Evolutionary conservation across 495 filamentous ascomycete species (phyloP).

Genomic region (Hypoxylon trugodes): DNA sequence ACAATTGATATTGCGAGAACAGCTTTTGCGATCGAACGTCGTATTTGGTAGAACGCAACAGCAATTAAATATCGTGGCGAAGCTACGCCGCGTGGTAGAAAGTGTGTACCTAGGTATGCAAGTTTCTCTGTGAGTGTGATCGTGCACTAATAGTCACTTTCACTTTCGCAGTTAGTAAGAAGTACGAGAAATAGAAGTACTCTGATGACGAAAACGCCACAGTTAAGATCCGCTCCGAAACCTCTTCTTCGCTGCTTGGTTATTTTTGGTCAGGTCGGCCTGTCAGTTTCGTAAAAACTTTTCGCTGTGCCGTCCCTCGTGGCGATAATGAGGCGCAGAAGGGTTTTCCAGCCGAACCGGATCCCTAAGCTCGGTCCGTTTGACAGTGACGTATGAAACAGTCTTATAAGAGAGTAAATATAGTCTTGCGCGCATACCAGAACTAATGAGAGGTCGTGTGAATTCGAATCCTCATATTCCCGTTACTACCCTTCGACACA

Average conservation of each 20-base stretch:
- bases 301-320: constrained; percentile 35
- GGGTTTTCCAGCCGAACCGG: constrained; percentile 34
- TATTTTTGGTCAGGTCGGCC: constrained; percentile 36
- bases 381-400: constrained; percentile 19
- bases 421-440: not conserved
- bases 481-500: not conserved
- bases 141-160: not conserved
- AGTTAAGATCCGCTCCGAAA: constrained; percentile 13
- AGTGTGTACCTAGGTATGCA: not conserved
- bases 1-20: constrained; percentile 11
- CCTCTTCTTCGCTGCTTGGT: constrained; percentile 11
- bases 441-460: not conserved
- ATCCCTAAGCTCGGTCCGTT: constrained; percentile 38
- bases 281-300: constrained; percentile 1
- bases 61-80: constrained; percentile 11
- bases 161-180: not conserved
- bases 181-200: too few relatives aligned
- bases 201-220: constrained; percentile 10
- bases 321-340: constrained; percentile 24
- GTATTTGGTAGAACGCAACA: constrained; percentile 3
- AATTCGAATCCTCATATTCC: not conserved
- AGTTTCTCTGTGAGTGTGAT: not conserved
- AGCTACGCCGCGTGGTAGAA: constrained; percentile 3
- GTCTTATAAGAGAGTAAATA: constrained; percentile 13
- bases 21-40: constrained; percentile 7